Conservation (phyloP, 129 eudicot genomes). For the Escallonia herrerae region DNA sequence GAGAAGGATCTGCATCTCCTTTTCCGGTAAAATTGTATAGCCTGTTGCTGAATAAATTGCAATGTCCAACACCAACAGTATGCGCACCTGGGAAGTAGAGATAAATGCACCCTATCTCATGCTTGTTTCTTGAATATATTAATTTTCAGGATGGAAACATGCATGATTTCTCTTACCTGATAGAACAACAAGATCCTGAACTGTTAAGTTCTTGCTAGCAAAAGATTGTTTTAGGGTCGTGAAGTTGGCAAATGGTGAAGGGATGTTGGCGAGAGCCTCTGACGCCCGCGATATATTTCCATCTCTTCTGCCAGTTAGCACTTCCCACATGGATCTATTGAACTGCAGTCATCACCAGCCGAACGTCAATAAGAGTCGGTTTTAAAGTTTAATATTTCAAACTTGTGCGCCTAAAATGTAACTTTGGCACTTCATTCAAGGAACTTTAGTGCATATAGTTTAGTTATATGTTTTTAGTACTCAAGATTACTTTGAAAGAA, state of each 20-base stretch:
- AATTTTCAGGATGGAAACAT: background rate
- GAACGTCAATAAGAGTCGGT: too few relatives aligned
- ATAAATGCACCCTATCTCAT: background rate
- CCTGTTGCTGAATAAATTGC: slow-evolving; percentile 36
- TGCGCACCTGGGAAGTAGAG: slow-evolving; percentile 39
- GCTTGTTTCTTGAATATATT: too few relatives aligned
- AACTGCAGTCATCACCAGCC: slow-evolving; percentile 22
- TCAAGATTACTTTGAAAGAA: slow-evolving; percentile 36
- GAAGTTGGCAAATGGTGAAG: slow-evolving; percentile 45
- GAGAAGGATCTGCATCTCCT: slow-evolving; percentile 51
- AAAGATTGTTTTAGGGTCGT: slow-evolving; percentile 30
- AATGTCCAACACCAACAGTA: slow-evolving; percentile 53
- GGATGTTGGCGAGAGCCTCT: slow-evolving; percentile 38
- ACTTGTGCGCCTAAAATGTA: too few relatives aligned
- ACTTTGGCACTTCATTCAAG: too few relatives aligned
- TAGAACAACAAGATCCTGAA: slow-evolving; percentile 47
- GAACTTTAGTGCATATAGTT: too few relatives aligned
- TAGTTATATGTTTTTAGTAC: too few relatives aligned
- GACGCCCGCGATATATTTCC: slow-evolving; percentile 40
- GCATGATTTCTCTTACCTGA: slow-evolving; percentile 31
- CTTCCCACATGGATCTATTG: slow-evolving; percentile 42
- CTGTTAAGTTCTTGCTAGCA: slow-evolving; percentile 20
- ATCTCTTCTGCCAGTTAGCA: slow-evolving; percentile 56
- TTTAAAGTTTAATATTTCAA: too few relatives aligned
- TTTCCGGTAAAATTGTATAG: slow-evolving; percentile 60